Percentiles rank a stretch among this genome's conserved stretches.
Conservation (phyloP, 768 basidiomycete species). For the Kockovaella imperatae region DNA sequence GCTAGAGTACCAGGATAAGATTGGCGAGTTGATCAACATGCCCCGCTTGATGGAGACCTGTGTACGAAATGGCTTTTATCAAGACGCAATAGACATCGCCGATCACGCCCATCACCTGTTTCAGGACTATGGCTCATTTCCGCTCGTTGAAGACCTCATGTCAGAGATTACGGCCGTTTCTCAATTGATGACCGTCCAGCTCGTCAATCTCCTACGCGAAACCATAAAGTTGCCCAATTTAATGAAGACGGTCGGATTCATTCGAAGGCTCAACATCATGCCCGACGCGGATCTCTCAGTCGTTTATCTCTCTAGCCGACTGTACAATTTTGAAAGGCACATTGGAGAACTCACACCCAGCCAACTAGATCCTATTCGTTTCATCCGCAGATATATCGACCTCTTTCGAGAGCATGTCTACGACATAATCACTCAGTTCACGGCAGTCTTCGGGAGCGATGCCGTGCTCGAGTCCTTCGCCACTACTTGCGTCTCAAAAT, state of each 20-base stretch:
- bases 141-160: slow-evolving; percentile 53
- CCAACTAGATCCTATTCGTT: slow-evolving; percentile 65
- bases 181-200: slow-evolving; percentile 60
- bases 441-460: slow-evolving; percentile 73
- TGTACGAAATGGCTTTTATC: slow-evolving; percentile 83
- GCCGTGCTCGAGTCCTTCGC: slow-evolving; percentile 59
- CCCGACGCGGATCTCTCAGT: slow-evolving; percentile 69
- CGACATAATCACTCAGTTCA: slow-evolving; percentile 82
- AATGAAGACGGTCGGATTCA: slow-evolving; percentile 81
- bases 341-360: too few relatives aligned
- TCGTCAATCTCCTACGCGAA: slow-evolving; percentile 70
- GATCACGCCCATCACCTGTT: slow-evolving; percentile 59
- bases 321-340: slow-evolving; percentile 59
- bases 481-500: slow-evolving; percentile 44
- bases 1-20: slow-evolving; percentile 88
- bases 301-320: slow-evolving; percentile 69
- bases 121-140: slow-evolving; percentile 47
- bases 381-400: slow-evolving; percentile 79
- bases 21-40: slow-evolving; percentile 82
- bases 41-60: slow-evolving; percentile 87
- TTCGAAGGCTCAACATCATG: slow-evolving; percentile 72
- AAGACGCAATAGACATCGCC: slow-evolving; percentile 79
- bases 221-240: slow-evolving; percentile 80
- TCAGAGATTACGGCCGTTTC: slow-evolving; percentile 46
- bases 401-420: slow-evolving; percentile 86